Conservation (phyloP, 257 asterid species). For the Penstemon newberryi region DNA sequence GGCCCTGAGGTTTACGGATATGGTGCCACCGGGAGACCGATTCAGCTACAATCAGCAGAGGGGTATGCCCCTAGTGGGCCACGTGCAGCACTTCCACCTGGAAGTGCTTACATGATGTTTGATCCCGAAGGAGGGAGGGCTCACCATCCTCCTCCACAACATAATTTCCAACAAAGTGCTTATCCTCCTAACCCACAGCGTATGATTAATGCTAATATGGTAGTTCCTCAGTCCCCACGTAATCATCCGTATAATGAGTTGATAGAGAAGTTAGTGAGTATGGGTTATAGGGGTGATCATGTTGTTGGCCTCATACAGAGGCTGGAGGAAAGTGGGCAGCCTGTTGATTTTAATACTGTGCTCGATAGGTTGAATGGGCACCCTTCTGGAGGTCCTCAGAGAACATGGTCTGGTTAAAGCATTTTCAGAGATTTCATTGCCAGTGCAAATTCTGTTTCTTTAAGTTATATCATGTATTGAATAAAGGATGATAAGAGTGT, state of each 20-base stretch:
- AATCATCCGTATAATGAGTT: slow-evolving; percentile 71
- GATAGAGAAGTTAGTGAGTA: slow-evolving; percentile 80
- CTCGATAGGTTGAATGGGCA: slow-evolving; percentile 80
- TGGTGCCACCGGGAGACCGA: slow-evolving; percentile 58
- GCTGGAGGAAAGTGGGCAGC: slow-evolving; percentile 90
- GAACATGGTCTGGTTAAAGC: slow-evolving; percentile 70
- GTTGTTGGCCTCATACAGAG: slow-evolving; percentile 69
- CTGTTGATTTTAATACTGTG: slow-evolving; percentile 77
- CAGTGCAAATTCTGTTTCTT: too few species aligned
- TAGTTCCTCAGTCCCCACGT: slow-evolving; percentile 51
- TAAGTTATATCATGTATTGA: too few species aligned
- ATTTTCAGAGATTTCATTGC: not conserved
- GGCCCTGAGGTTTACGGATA: slow-evolving; percentile 64
- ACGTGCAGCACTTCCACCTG: slow-evolving; percentile 58
- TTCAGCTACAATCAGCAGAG: slow-evolving; percentile 57
- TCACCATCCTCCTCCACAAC: slow-evolving; percentile 57
- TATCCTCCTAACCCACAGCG: slow-evolving; percentile 68
- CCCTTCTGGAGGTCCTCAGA: slow-evolving; percentile 75
- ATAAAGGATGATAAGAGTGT: too few species aligned
- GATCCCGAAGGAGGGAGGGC: slow-evolving; percentile 72
- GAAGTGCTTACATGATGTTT: slow-evolving; percentile 61
- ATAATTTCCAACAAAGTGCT: slow-evolving; percentile 64
- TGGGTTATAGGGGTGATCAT: slow-evolving; percentile 88
- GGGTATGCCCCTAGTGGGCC: slow-evolving; percentile 60
- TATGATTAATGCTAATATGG: slow-evolving; percentile 43